Evolutionary conservation across 2,329 filamentous ascomycete species (phyloP), one percentile per base, ranked within the genome.

Genomic region (Neonectria hederae): DNA sequence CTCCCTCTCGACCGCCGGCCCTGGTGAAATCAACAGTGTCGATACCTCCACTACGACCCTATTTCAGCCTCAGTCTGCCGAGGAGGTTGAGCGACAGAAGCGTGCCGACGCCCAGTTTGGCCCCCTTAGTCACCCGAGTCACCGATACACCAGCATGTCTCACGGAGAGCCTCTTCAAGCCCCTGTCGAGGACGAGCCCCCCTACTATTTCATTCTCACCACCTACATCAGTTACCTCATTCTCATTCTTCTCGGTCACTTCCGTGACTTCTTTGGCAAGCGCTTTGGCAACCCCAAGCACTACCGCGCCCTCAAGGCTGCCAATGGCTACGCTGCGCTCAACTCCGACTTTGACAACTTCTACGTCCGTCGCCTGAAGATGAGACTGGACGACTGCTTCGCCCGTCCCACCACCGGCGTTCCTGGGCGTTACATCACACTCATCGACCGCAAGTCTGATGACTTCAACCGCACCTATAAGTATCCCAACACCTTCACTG

Each of bases 301-400:
- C 63, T 98, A 98, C 80, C 90, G 89, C 76, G 91, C 96, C 73
- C 84, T 98, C 74, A 92, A 92, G 76, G 87, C 91, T 40, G 87
- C 89, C 69, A 93, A 97, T 77, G 96, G 96, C 67, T 98, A 97
- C 76, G 96, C 95, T 11, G 94, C 96, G 2, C 86, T 99, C 69
- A 98, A 97, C 80, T 97, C 94, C 74, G 96, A 99, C 80, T 99
- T 99, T 76, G 96, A 99, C 83, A 98, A 95, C 80, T 99, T 99
- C 80, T 99, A 99, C 81, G 93, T 95, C 62, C 89, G 96, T 62
- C 87, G 96, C 65, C 81, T 99, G 76, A 98, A 99, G 85, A 87
- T 94, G 83, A 90, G 96, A 68, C 93, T 99, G 76, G 97, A 98
- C 73, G 96, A 99, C 80, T 97, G 94, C 83, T 99, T 99, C 78